These are phyloP conservation scores for Neurospora sp. DNA, from an alignment of 495 filamentous ascomycete species.

Conservation along the genomic window DNA sequence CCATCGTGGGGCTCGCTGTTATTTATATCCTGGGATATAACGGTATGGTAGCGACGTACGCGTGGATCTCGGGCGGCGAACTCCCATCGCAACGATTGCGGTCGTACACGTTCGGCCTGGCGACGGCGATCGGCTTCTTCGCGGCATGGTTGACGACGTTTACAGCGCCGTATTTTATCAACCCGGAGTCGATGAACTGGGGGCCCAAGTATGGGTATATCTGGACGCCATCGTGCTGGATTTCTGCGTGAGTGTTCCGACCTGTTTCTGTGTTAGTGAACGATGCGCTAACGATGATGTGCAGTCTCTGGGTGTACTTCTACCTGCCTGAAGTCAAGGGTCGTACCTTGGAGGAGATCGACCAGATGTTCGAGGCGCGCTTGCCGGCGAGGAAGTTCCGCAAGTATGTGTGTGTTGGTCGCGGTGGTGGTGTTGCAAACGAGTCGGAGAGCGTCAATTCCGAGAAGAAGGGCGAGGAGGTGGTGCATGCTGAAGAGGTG, in stretches of 20 bases:
- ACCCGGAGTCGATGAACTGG: constrained; percentile 45
- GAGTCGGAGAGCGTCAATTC: background rate
- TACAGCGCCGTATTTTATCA: constrained; percentile 53
- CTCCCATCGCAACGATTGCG: constrained; percentile 41
- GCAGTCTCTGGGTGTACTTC: constrained; percentile 12
- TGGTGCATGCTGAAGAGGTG: background rate
- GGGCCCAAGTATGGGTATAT: constrained; percentile 49
- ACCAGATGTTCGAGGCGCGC: constrained; percentile 30
- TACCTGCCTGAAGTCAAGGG: background rate
- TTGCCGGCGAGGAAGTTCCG: constrained; percentile 39
- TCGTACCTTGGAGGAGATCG: constrained; percentile 4
- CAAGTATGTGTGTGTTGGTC: constrained; percentile 31
- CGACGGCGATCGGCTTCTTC: constrained; percentile 40
- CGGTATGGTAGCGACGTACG: constrained; percentile 40
- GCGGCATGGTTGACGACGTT: constrained; percentile 49
- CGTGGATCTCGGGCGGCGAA: constrained; percentile 50
- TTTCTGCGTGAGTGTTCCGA: constrained; percentile 33
- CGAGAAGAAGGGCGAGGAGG: background rate
- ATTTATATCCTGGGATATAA: constrained; percentile 47
- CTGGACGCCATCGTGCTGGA: constrained; percentile 29
- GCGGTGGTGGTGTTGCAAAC: background rate
- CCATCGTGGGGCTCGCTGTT: constrained; percentile 40
- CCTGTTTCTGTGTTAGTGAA: constrained; percentile 41
- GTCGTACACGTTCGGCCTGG: constrained; percentile 44
- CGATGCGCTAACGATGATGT: constrained; percentile 44